Base-by-base conservation (phyloP, 306 rosid species). In the Glycyrrhiza uralensis region DNA sequence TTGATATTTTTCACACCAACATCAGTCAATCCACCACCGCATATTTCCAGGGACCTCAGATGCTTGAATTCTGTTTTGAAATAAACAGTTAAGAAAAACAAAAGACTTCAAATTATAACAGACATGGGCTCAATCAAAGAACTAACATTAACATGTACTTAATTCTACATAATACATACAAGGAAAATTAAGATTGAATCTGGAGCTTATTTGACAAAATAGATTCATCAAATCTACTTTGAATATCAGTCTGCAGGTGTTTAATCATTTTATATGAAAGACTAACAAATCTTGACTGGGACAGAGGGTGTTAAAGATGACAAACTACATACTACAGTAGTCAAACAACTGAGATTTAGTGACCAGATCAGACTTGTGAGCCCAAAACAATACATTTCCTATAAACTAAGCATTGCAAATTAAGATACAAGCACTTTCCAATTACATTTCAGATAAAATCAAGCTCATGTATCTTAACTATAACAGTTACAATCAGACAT, bases 1-100 rank as follows among this genome's bases (percentile, higher is more conserved):
- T 86, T 91, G 62, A 94, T 89, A 72, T 94, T 89, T 77, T 87
- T 89, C 42, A 91, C 79, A 59, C 98, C 98, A 45, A 90, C 86
- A 87, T 94, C 98, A 10, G 98, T 94, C 83, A 94, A 71, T 72
- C 94, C 91, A 62, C 98, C 98, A 7, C 98, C 88, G 32, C 98
- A 94, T 78, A 91, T 86, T 89, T 94, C 98, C 60, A 94, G 87
- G 74, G 97, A 91, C 82, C 81, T 90, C 71, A 94, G 86, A 71
- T 86, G 86, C 84, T 94, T 94, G 20, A 94, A 87, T 75, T 88
- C 98, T 94, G 88, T 46, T 76, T 35, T 73, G 76, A 14, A 23
- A 36, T 18, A 52, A 35, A 77, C 36, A 61, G 10, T 28, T 30
- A n/a, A 4, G 46, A 59, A 67, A 51, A 42, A 14, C n/a, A 41